A percentile compares a stretch with the other conserved stretches of the same genome.
Evolutionary conservation across 78 protist genomes (phyloP).

Genomic region (Creolimax fragrantissima): DNA sequence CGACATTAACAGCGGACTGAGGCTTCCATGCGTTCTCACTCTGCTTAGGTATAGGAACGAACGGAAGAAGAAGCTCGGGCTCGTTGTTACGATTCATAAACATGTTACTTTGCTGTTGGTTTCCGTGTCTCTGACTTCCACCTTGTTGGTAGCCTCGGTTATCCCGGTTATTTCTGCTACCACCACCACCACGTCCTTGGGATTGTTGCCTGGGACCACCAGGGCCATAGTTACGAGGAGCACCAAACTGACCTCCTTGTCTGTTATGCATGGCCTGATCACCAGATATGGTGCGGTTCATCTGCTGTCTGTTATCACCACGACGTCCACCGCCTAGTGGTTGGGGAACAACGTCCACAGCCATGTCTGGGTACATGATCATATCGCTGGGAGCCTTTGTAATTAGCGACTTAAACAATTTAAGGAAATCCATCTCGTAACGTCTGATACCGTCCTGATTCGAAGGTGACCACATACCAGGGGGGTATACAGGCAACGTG

Average conservation of each 20-base stretch:
- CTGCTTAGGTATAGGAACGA: neutral
- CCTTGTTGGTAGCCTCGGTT: neutral
- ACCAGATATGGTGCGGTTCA: neutral
- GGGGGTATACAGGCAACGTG: neutral
- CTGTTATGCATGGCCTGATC: too few relatives aligned
- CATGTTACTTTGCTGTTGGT: neutral
- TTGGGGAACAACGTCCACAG: neutral
- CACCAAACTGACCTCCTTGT: neutral
- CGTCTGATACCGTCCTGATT: neutral
- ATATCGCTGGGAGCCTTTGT: neutral
- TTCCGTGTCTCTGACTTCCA: neutral
- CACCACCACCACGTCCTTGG: neutral
- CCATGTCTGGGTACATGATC: neutral
- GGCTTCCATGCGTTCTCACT: conserved; percentile 9
- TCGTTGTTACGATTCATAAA: neutral
- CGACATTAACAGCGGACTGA: neutral
- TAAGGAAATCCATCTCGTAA: neutral
- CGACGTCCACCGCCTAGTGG: neutral
- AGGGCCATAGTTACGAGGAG: neutral
- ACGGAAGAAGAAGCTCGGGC: neutral
- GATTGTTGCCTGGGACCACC: neutral
- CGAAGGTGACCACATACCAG: neutral
- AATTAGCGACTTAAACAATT: neutral
- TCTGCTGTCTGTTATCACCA: neutral
- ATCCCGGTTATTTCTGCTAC: neutral